Conservation (phyloP, 345 rosid species). For the Camelina hispida region DNA sequence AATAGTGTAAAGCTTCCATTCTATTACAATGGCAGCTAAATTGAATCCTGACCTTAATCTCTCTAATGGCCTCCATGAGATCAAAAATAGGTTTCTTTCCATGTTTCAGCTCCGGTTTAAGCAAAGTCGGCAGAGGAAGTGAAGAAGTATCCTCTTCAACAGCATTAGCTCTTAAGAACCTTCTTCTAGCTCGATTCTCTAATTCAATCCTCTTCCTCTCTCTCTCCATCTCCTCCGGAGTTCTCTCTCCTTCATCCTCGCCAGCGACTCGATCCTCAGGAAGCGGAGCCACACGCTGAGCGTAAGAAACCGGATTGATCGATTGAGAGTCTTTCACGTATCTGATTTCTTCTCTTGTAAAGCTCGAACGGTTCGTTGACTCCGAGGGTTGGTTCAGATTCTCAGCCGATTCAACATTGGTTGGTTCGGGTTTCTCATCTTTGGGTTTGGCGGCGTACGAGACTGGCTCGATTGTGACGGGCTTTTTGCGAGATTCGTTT, state of each 20-base stretch:
- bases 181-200: conserved; percentile 47
- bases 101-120: conserved; percentile 61
- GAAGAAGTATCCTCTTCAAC: conserved; percentile 54
- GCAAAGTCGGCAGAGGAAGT: conserved; percentile 68
- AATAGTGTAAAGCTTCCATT: conserved; percentile 2
- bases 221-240: conserved; percentile 46
- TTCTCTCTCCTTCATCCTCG: conserved; percentile 36
- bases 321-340: conserved; percentile 66
- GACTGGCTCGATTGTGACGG: conserved; percentile 54
- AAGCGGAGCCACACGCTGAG: conserved; percentile 77
- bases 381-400: conserved; percentile 3
- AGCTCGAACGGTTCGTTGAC: conserved; percentile 31
- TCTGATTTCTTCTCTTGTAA: conserved; percentile 80
- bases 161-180: conserved; percentile 44
- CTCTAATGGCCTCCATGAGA: conserved; percentile 82
- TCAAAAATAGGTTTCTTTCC: conserved; percentile 68
- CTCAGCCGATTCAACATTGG: conserved; percentile 26
- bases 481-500: conserved; percentile 25
- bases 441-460: conserved; percentile 70
- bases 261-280: conserved; percentile 65
- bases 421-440: conserved; percentile 37
- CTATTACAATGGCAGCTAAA: conserved; percentile 5
- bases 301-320: conserved; percentile 72
- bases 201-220: conserved; percentile 52
- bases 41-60: conserved; percentile 67